phyloP scores from a whole-genome alignment of 83 land plant species.

The Diphasiastrum complanatum region DNA sequence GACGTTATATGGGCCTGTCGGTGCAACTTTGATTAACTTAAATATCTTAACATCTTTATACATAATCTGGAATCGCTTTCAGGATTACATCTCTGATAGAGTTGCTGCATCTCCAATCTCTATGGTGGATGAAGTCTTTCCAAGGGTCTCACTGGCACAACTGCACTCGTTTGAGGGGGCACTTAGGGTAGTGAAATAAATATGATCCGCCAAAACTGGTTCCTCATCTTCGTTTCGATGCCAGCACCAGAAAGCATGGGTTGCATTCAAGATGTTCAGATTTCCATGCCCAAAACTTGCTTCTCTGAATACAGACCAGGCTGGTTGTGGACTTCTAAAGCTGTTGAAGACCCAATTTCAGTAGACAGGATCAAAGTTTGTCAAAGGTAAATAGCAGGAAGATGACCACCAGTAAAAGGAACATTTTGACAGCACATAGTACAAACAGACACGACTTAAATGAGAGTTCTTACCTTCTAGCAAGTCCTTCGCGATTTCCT shows the following conservation, averaged over 20 bases:
- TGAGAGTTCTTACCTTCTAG: constrained; percentile 8
- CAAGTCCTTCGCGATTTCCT: constrained; percentile 20
- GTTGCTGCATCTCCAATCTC: too few relatives aligned
- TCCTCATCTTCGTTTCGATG: constrained; percentile 15
- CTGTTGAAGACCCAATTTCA: background rate
- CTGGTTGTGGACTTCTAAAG: constrained; percentile 10
- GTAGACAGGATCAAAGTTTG: background rate
- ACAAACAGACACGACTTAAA: background rate
- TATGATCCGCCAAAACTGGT: constrained; percentile 1
- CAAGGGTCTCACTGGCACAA: too few relatives aligned
- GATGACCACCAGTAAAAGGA: background rate
- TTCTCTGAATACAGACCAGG: constrained; percentile 12
- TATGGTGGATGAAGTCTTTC: too few relatives aligned
- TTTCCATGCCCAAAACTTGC: constrained; percentile 20
- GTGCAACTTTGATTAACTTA: too few relatives aligned
- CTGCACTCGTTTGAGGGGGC: too few relatives aligned
- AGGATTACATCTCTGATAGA: too few relatives aligned
- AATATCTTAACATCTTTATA: too few relatives aligned
- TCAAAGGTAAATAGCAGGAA: background rate
- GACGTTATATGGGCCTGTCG: too few relatives aligned
- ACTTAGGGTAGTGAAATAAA: constrained; percentile 5
- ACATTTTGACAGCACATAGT: background rate
- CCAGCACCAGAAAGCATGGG: constrained; percentile 18
- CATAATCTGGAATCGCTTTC: too few relatives aligned
- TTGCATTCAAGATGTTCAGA: constrained; percentile 5